These are phyloP conservation scores for Avena sativa DNA, from an alignment of 176 grass and related monocot genomes.

Conservation along the genomic window DNA sequence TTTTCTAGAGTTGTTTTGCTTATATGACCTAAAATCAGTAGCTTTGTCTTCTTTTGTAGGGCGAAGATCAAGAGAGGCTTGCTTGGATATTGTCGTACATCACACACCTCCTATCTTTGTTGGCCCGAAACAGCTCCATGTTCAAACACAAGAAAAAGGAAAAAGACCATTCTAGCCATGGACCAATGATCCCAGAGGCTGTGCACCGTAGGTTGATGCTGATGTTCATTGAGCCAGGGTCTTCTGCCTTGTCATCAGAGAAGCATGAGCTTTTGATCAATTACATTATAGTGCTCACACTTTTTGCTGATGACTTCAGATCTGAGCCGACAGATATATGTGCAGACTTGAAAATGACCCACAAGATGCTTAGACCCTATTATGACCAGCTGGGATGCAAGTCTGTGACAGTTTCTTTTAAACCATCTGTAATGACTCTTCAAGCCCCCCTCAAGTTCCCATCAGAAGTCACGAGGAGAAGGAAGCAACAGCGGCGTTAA, in stretches of 20 bases:
- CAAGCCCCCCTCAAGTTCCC: constrained; percentile 72
- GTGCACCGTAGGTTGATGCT: constrained; percentile 57
- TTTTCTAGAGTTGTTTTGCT: background rate
- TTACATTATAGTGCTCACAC: constrained; percentile 89
- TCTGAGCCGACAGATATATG: constrained; percentile 67
- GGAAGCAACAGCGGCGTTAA: constrained; percentile 4
- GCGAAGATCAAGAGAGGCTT: constrained; percentile 65
- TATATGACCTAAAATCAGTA: constrained; percentile 24
- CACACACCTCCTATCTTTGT: constrained; percentile 75
- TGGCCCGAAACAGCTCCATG: constrained; percentile 32
- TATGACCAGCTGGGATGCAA: constrained; percentile 88
- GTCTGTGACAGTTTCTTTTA: constrained; percentile 19
- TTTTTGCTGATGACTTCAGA: constrained; percentile 77
- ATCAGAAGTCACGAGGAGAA: constrained; percentile 35
- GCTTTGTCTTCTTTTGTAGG: constrained; percentile 50
- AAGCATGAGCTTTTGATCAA: constrained; percentile 82
- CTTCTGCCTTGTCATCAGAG: constrained; percentile 57
- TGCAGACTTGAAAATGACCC: constrained; percentile 83
- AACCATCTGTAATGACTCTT: constrained; percentile 50
- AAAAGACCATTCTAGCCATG: constrained; percentile 19
- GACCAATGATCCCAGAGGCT: constrained; percentile 51
- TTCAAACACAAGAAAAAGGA: constrained; percentile 41
- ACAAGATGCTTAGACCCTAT: constrained; percentile 60
- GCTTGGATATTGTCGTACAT: constrained; percentile 87
- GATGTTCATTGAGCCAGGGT: constrained; percentile 64